Conservation (phyloP, 768 basidiomycete species). For the Mrakia blollopis region DNA sequence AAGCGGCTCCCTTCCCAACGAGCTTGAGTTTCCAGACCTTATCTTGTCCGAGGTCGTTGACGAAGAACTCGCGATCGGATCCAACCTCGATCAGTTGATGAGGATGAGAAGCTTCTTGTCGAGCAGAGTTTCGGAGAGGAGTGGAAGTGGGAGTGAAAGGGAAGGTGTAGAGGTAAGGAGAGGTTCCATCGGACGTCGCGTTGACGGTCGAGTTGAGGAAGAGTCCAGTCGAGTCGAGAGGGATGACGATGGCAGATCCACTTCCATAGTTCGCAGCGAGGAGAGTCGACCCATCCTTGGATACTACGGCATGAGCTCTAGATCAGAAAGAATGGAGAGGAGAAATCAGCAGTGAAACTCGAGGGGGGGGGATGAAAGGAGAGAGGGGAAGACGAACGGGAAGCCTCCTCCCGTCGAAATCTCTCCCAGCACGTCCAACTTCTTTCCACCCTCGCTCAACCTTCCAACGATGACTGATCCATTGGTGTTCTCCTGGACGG, state of each 20-base stretch:
- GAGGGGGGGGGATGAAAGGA: neutral
- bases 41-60: conserved; percentile 25
- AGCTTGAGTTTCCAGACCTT: conserved; percentile 24
- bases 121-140: conserved; percentile 13
- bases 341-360: no score
- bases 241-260: neutral
- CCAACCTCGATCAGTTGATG: conserved; percentile 27
- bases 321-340: neutral
- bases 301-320: conserved; percentile 19
- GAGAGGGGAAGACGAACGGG: conserved; percentile 10
- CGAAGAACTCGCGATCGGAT: conserved; percentile 4
- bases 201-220: conserved; percentile 6
- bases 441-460: neutral
- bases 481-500: conserved; percentile 15
- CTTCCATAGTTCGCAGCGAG: conserved; percentile 21
- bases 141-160: conserved; percentile 11
- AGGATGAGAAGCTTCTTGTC: conserved; percentile 27
- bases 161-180: conserved; percentile 20
- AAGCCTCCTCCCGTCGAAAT: neutral
- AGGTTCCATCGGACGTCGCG: neutral
- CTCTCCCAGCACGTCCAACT: neutral
- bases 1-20: neutral
- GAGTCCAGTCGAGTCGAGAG: neutral
- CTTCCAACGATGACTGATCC: conserved; percentile 18
- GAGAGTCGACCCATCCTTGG: conserved; percentile 11